Conservation (phyloP, 192 early-diverging fungal species). For the Spizellomyces punctatus region DNA sequence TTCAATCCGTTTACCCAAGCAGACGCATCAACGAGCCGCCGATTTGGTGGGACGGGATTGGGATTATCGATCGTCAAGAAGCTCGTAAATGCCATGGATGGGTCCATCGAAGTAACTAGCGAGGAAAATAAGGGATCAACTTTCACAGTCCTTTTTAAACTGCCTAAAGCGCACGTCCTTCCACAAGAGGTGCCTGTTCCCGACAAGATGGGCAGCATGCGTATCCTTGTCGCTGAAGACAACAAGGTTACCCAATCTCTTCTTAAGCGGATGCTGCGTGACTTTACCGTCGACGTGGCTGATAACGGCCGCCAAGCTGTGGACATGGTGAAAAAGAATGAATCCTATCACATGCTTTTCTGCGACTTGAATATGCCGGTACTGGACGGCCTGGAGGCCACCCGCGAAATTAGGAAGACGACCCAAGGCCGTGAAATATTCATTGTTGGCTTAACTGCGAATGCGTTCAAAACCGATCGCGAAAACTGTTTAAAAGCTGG, state of each 20-base stretch:
- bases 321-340: background rate
- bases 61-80: slow-evolving; percentile 29
- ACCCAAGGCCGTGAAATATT: background rate
- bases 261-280: slow-evolving; percentile 27
- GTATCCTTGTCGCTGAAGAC: slow-evolving; percentile 32
- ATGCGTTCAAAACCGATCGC: slow-evolving; percentile 12
- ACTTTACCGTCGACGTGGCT: slow-evolving; percentile 22
- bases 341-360: slow-evolving; percentile 4
- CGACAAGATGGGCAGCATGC: background rate
- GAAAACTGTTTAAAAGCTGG: slow-evolving; percentile 22
- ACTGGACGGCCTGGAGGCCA: slow-evolving; percentile 22
- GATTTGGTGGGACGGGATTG: slow-evolving; percentile 36
- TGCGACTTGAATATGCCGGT: slow-evolving; percentile 35
- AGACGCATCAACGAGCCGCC: slow-evolving; percentile 18
- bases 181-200: background rate
- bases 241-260: slow-evolving; percentile 32
- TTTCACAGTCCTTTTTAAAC: slow-evolving; percentile 8
- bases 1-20: slow-evolving; percentile 36
- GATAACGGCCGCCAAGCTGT: slow-evolving; percentile 29
- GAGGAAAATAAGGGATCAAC: slow-evolving; percentile 20
- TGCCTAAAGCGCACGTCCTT: slow-evolving; percentile 12
- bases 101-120: slow-evolving; percentile 12
- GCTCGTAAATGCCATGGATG: slow-evolving; percentile 20
- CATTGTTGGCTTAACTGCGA: slow-evolving; percentile 27
- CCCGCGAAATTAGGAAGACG: background rate